Conservation (phyloP, 345 rosid species). For the Corchorus capsularis region DNA sequence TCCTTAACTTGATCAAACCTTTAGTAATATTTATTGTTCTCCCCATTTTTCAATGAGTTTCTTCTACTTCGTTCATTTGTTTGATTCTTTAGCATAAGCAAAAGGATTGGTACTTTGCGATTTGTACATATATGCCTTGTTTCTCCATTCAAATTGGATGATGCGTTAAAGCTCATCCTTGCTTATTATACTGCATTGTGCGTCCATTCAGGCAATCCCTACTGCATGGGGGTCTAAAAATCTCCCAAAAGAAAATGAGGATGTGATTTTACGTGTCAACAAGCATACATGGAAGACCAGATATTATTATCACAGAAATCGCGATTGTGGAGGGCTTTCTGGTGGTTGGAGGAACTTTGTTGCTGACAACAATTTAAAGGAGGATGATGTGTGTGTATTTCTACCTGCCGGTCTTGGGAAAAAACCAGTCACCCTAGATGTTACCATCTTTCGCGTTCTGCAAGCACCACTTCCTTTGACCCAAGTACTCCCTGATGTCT, state of each 20-base stretch:
- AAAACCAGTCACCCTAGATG: slow-evolving; percentile 38
- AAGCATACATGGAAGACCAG: slow-evolving; percentile 39
- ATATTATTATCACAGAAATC: slow-evolving; percentile 22
- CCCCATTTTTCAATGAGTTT: not conserved
- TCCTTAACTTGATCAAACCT: not conserved
- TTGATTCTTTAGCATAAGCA: not conserved
- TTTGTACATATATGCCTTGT: not conserved
- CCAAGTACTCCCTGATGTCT: slow-evolving; percentile 11
- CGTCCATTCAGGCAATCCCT: slow-evolving; percentile 41
- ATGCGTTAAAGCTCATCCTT: not conserved
- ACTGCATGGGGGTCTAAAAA: slow-evolving; percentile 35
- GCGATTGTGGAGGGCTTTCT: slow-evolving; percentile 40
- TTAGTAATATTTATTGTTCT: not conserved
- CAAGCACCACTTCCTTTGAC: slow-evolving; percentile 28
- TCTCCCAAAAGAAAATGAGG: slow-evolving; percentile 33
- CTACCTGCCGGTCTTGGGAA: slow-evolving; percentile 22
- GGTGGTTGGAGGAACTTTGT: slow-evolving; percentile 58
- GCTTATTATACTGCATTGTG: not conserved
- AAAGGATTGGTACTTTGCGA: not conserved
- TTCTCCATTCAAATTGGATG: not conserved
- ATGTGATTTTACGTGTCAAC: slow-evolving; percentile 35
- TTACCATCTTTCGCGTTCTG: slow-evolving; percentile 38
- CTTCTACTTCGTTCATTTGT: not conserved
- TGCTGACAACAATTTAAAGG: slow-evolving; percentile 43
- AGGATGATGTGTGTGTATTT: slow-evolving; percentile 56